Evolutionary conservation across 2,329 filamentous ascomycete genomes (phyloP), one percentile per base, ranked within the genome.

Genomic region (Fusarium nurragi): DNA sequence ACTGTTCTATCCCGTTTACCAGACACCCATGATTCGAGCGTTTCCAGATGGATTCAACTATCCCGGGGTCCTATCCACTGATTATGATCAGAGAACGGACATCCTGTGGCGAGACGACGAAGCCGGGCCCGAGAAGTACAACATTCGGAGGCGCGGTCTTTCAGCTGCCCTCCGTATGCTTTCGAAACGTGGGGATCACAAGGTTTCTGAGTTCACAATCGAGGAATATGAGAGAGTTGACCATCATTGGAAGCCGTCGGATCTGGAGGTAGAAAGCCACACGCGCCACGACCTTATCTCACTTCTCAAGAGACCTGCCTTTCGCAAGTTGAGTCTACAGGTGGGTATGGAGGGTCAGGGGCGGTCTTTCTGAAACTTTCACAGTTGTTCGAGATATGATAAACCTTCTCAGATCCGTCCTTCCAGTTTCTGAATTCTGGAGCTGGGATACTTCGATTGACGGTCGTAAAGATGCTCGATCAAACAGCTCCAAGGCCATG

Each of bases 1-100:
- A 43, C 47, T 76, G 1, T 74, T 77, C 25, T 53, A 62, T 2
- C 78, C 79, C 1, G 39, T 76, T 0, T 81, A 81, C 39, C 64
- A 78, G 18, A 81, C 80, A 0, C 80, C 80, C 2, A 78, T 78
- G 67, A 78, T 80, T 26, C 77, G 78, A 7, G 71, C 74, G 4
- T 75, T 82, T 13, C 78, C 78, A 0, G 46, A 52, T 4, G 76
- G 76, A 4, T 80, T 82, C 40, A 74, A 75, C 28, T 79, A 80
- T 54, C 76, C 76, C 5, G 68, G 77, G 19, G 73, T 74, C 3
- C 67, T 69, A 16, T 72, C 28, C 9, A 7, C 3, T 4, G 4
- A 4, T 4, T 2, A 2, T 3, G 3, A 12, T 3, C 21, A 23
- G 14, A 6, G 14, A 4, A 5, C 11, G 3, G 8, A 4, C 9